A percentile compares a stretch with the other conserved stretches of the same genome.
Evolutionary conservation across 1,284 basidiomycete genomes (phyloP).

Genomic region (Ceratorhiza oryzae-sativae): DNA sequence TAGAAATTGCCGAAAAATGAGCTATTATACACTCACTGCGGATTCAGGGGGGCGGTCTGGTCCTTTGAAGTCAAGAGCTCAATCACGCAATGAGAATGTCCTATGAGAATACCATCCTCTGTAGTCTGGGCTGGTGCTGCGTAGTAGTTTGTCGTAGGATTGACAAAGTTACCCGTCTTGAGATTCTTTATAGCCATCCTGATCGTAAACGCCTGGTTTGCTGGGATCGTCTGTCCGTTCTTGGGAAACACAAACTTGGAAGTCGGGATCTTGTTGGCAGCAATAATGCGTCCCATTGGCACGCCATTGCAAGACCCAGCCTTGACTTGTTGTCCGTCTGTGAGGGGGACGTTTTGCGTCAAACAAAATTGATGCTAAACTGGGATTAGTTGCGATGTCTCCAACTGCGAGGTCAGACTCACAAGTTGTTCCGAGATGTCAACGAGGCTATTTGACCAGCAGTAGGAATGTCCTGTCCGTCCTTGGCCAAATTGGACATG

Average conservation of each 20-base stretch:
- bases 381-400: background rate
- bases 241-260: constrained; percentile 64
- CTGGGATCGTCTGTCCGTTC: constrained; percentile 61
- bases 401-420: background rate
- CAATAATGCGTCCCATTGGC: constrained; percentile 67
- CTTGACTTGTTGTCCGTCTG: constrained; percentile 64
- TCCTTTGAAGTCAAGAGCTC: constrained; percentile 59
- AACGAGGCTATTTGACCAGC: constrained; percentile 64
- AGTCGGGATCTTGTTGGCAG: constrained; percentile 63
- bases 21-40: constrained; percentile 47
- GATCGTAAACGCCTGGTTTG: constrained; percentile 65
- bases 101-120: constrained; percentile 59
- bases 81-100: constrained; percentile 71
- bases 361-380: constrained; percentile 67
- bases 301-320: constrained; percentile 70
- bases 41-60: constrained; percentile 62
- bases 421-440: constrained; percentile 72
- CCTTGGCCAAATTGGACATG: constrained; percentile 48
- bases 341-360: constrained; percentile 62
- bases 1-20: background rate
- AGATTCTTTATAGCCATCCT: constrained; percentile 63
- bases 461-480: constrained; percentile 21
- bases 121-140: constrained; percentile 71
- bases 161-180: constrained; percentile 67
- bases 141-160: constrained; percentile 67